These are phyloP conservation scores for Fusarium verticillioides DNA, from an alignment of 2,329 filamentous ascomycete genomes.

Conservation along the genomic window DNA sequence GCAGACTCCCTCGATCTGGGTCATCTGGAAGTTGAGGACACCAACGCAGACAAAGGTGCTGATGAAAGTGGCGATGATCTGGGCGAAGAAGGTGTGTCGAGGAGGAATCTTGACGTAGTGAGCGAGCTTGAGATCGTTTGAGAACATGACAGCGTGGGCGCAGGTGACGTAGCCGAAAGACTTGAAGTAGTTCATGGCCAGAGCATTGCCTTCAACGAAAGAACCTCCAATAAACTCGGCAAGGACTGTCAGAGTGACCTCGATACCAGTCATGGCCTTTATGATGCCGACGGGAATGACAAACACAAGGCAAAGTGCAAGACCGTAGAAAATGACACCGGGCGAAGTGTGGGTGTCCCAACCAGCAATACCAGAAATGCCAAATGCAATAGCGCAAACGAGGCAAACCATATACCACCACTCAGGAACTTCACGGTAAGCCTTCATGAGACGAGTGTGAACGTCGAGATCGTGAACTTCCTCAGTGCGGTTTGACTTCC, in stretches of 20 bases:
- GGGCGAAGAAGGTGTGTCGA: constrained; percentile 67
- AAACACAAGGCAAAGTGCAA: constrained; percentile 61
- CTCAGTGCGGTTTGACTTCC: constrained; percentile 52
- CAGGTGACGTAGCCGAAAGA: constrained; percentile 62
- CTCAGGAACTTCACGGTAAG: constrained; percentile 61
- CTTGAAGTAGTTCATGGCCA: constrained; percentile 67
- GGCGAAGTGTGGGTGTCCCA: constrained; percentile 64
- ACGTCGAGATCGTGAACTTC: constrained; percentile 56
- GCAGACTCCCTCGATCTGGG: constrained; percentile 61
- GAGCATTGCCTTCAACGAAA: constrained; percentile 60
- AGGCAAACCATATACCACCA: constrained; percentile 64
- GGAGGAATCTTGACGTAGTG: constrained; percentile 72
- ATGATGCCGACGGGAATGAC: constrained; percentile 64
- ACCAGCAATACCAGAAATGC: constrained; percentile 58
- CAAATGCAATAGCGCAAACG: constrained; percentile 56
- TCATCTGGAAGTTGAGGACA: constrained; percentile 62
- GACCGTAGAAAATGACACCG: constrained; percentile 62
- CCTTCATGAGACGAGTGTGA: constrained; percentile 61
- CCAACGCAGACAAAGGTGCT: constrained; percentile 63
- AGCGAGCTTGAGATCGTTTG: constrained; percentile 60
- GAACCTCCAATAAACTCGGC: constrained; percentile 66
- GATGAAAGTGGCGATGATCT: constrained; percentile 67
- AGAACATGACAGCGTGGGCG: constrained; percentile 63
- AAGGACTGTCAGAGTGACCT: constrained; percentile 64
- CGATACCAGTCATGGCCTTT: constrained; percentile 63